phyloP scores from a whole-genome alignment of 192 early-diverging fungal genomes.

The Endogone sp. region DNA sequence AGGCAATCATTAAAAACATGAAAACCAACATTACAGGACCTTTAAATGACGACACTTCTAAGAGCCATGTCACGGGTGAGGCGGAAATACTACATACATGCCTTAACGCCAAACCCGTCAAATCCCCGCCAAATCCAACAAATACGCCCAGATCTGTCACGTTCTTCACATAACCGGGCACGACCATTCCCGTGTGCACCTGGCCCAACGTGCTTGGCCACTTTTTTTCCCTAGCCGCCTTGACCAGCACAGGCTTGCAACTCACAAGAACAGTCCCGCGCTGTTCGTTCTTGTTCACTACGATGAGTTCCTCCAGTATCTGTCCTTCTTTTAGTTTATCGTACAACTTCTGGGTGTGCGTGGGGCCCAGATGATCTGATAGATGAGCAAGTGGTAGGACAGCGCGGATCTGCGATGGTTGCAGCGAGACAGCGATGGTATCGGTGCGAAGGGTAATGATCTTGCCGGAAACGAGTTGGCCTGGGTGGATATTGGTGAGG shows the following conservation, averaged over 20 bases:
- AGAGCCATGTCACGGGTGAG: too few relatives aligned
- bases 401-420: conserved; percentile 52
- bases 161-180: conserved; percentile 62
- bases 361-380: conserved; percentile 61
- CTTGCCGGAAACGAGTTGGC: conserved; percentile 48
- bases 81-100: too few relatives aligned
- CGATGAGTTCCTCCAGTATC: conserved; percentile 53
- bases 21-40: too few relatives aligned
- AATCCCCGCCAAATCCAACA: conserved; percentile 56
- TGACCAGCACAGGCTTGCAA: conserved; percentile 59
- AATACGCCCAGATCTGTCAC: conserved; percentile 61
- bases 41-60: too few relatives aligned
- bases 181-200: conserved; percentile 48
- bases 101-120: conserved; percentile 55
- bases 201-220: conserved; percentile 33
- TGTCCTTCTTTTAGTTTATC: conserved; percentile 31
- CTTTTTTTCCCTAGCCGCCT: conserved; percentile 48
- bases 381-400: conserved; percentile 54
- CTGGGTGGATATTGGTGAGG: conserved; percentile 31
- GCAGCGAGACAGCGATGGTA: conserved; percentile 50
- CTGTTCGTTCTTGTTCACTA: conserved; percentile 44
- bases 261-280: conserved; percentile 48
- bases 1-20: too few relatives aligned
- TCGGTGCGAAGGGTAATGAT: conserved; percentile 49
- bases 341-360: conserved; percentile 37